Conservation (phyloP, 2,329 filamentous ascomycete species). For the Tolypocladium amazonense region DNA sequence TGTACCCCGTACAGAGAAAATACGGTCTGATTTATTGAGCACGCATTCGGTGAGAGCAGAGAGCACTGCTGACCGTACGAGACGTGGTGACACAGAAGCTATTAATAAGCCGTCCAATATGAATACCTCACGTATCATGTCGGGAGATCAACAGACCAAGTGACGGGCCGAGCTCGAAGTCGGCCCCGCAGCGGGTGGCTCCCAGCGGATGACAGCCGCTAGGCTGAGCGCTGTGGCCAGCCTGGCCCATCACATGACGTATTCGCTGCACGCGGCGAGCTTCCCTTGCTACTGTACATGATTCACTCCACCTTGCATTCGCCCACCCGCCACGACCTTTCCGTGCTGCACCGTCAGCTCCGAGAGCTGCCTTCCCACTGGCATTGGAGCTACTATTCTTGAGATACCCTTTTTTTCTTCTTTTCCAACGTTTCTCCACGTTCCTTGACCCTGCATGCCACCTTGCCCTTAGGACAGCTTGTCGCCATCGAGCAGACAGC, state of each 20-base stretch:
- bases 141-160: too few species aligned
- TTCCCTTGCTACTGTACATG: neutral
- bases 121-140: too few species aligned
- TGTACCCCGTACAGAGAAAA: neutral
- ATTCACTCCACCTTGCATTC: neutral
- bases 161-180: neutral
- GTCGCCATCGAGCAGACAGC: conserved; percentile 1
- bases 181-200: neutral
- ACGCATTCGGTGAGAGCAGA: neutral
- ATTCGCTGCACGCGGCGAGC: conserved; percentile 4
- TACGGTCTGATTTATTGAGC: neutral
- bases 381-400: neutral
- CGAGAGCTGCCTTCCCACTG: neutral
- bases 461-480: conserved; percentile 3
- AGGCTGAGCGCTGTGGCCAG: neutral
- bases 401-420: neutral
- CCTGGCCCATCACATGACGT: conserved; percentile 12
- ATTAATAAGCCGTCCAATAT: too few species aligned
- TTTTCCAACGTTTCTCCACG: neutral
- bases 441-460: conserved; percentile 5
- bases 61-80: neutral
- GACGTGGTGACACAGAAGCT: neutral
- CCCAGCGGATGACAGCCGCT: neutral
- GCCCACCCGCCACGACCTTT: neutral
- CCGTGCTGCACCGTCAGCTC: neutral